phyloP scores from a whole-genome alignment of 2,329 filamentous ascomycete species.

The Shiraia bambusicola region DNA sequence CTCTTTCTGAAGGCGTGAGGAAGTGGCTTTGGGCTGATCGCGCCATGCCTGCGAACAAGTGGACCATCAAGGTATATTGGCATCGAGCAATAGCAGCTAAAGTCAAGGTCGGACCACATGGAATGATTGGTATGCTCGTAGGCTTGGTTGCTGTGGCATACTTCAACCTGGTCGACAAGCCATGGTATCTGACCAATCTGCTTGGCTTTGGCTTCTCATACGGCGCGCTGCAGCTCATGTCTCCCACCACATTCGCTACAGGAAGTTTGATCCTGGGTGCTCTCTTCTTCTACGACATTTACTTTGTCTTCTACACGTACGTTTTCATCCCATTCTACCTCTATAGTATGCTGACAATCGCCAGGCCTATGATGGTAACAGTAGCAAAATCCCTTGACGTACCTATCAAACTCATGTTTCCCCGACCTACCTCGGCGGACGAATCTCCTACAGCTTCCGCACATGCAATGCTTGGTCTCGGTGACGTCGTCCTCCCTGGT shows the following conservation, averaged over 20 bases:
- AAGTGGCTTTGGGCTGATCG: conserved; percentile 54
- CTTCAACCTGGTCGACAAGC: conserved; percentile 61
- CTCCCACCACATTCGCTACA: conserved; percentile 82
- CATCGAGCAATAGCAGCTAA: conserved; percentile 54
- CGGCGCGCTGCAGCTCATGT: conserved; percentile 76
- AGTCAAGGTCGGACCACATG: conserved; percentile 56
- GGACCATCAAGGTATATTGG: conserved; percentile 55
- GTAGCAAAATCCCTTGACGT: conserved; percentile 88
- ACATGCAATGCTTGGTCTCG: conserved; percentile 80
- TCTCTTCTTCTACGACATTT: conserved; percentile 92
- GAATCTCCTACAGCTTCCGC: conserved; percentile 46
- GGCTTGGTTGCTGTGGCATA: conserved; percentile 62
- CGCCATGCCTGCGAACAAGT: conserved; percentile 52
- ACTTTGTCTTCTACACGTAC: conserved; percentile 84
- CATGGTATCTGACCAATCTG: conserved; percentile 78
- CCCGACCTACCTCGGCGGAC: conserved; percentile 58
- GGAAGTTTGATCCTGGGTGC: conserved; percentile 75
- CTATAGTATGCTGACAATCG: conserved; percentile 5
- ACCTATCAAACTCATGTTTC: conserved; percentile 88
- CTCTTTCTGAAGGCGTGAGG: conserved; percentile 43
- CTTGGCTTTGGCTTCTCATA: conserved; percentile 89
- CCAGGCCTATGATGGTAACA: conserved; percentile 76
- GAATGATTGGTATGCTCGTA: conserved; percentile 58
- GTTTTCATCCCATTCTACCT: conserved; percentile 29
- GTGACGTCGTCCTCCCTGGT: conserved; percentile 91